Evolutionary conservation across 2,329 filamentous ascomycete species (phyloP).

Genomic region (Diaporthe destruens): DNA sequence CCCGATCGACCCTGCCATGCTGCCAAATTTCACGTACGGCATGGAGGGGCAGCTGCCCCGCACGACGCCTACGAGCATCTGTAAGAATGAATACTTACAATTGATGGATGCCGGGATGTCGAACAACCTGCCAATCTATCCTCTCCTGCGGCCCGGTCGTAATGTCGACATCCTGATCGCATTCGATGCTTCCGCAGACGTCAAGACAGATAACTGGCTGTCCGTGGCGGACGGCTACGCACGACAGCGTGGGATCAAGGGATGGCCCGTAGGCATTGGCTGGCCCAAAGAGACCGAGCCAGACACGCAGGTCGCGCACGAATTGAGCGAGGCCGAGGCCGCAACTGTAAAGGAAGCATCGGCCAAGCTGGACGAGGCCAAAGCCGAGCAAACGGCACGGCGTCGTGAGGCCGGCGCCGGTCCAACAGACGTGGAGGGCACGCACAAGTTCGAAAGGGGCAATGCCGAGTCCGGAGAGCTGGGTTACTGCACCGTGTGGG

Average conservation of each 20-base stretch:
- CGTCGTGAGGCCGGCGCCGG: conserved; percentile 47
- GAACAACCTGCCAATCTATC: conserved; percentile 97
- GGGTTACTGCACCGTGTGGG: conserved; percentile 95
- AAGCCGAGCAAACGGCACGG: conserved; percentile 58
- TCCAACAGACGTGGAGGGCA: conserved; percentile 42
- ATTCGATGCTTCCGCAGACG: conserved; percentile 95
- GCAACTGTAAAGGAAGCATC: conserved; percentile 71
- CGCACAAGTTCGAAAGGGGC: conserved; percentile 54
- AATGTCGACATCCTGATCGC: conserved; percentile 91
- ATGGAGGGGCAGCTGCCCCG: conserved; percentile 81
- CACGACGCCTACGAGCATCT: conserved; percentile 83
- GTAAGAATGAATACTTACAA: conserved; percentile 77
- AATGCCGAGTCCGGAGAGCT: conserved; percentile 71
- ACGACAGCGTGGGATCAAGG: conserved; percentile 87
- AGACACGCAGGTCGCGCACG: conserved; percentile 69
- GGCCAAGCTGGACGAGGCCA: conserved; percentile 72
- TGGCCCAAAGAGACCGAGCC: conserved; percentile 80
- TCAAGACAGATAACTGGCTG: conserved; percentile 95
- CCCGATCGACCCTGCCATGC: conserved; percentile 89
- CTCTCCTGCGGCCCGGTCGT: conserved; percentile 86
- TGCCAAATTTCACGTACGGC: conserved; percentile 90
- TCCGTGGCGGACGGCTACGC: conserved; percentile 95
- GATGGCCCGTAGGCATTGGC: conserved; percentile 94
- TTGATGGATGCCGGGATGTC: conserved; percentile 99
- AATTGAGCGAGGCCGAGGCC: conserved; percentile 77